Evolutionary conservation across 2,329 filamentous ascomycete species (phyloP).

Genomic region (Penicillium sp.): DNA sequence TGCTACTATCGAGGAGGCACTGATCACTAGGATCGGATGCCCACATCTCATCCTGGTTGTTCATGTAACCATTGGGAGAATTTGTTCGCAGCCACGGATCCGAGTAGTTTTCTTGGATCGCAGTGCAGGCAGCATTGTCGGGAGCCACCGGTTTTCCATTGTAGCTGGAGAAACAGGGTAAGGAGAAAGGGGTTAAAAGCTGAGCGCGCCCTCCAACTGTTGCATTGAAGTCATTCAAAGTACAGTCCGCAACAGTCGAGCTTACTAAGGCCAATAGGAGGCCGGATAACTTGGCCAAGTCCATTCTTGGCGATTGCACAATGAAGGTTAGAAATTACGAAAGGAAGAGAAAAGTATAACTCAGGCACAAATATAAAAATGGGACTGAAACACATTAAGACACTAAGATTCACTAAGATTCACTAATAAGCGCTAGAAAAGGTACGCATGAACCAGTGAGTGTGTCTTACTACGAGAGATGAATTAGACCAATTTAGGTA

Average conservation of each 20-base stretch:
- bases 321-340: too few relatives aligned
- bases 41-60: slow-evolving; percentile 25
- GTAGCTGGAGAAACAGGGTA: not conserved
- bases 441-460: not conserved
- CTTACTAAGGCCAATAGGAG: not conserved
- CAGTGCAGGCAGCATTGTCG: not conserved
- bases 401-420: too few relatives aligned
- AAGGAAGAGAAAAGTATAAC: not conserved
- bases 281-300: not conserved
- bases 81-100: slow-evolving; percentile 18
- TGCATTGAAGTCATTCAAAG: not conserved
- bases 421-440: not conserved
- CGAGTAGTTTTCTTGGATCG: not conserved
- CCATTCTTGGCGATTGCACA: not conserved
- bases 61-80: slow-evolving; percentile 24
- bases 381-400: not conserved
- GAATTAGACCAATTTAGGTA: not conserved
- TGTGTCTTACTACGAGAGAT: not conserved
- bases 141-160: not conserved
- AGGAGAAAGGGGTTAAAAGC: not conserved
- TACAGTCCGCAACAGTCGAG: not conserved
- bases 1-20: slow-evolving; percentile 18
- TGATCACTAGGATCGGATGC: slow-evolving; percentile 19
- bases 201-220: not conserved
- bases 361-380: not conserved